Conservation (phyloP, 1,284 basidiomycete genomes). For the Singerocomus rubriflavus region DNA sequence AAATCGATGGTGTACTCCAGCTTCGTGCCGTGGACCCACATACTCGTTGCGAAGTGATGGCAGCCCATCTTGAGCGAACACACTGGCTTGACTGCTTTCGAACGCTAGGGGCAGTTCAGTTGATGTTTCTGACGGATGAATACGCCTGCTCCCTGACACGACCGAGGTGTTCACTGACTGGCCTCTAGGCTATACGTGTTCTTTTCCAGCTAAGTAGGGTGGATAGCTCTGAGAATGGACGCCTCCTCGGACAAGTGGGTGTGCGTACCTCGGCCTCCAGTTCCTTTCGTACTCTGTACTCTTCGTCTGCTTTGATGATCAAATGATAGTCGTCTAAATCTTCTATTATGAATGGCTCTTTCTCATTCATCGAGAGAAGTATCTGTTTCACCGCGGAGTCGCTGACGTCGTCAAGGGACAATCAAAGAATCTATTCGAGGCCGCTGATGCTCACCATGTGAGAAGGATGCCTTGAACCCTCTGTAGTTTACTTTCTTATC, state of each 20-base stretch:
- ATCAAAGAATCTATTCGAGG: not conserved
- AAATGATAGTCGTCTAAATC: slow-evolving; percentile 85
- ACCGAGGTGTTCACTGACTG: slow-evolving; percentile 10
- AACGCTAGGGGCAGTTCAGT: not conserved
- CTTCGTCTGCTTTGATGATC: slow-evolving; percentile 78
- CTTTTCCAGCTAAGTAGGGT: slow-evolving; percentile 33
- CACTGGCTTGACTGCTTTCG: not conserved
- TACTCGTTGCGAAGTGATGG: not conserved
- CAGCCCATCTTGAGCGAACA: not conserved
- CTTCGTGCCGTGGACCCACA: not conserved
- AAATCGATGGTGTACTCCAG: not conserved
- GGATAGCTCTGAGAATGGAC: not conserved
- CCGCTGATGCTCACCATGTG: slow-evolving; percentile 54
- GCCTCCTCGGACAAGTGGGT: not conserved
- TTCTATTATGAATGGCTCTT: slow-evolving; percentile 77
- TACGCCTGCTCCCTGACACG: not conserved
- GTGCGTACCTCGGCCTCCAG: slow-evolving; percentile 69
- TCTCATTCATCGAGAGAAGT: slow-evolving; percentile 78
- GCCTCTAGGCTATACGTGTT: slow-evolving; percentile 43
- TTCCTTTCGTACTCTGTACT: slow-evolving; percentile 68
- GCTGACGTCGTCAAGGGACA: slow-evolving; percentile 38
- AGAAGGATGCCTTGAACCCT: slow-evolving; percentile 60
- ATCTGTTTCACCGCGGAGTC: slow-evolving; percentile 92
- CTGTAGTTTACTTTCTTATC: slow-evolving; percentile 3
- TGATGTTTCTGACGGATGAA: not conserved